Conservation (phyloP, 345 rosid genomes). For the Streptanthus diversifolius region DNA sequence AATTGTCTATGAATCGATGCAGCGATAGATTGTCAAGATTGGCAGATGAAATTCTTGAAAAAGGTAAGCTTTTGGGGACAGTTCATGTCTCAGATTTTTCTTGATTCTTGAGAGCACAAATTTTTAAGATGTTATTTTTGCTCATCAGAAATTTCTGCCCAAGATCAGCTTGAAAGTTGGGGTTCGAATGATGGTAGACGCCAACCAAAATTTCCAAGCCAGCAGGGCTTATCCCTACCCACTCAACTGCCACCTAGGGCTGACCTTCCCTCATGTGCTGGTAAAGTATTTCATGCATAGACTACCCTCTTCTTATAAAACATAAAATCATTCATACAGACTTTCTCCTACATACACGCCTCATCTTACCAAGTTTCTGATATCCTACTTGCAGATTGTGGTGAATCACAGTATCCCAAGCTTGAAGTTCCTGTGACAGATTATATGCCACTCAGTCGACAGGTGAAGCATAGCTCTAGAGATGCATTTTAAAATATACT, state of each 20-base stretch:
- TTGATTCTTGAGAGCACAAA: slow-evolving; percentile 9
- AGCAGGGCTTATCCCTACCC: slow-evolving; percentile 61
- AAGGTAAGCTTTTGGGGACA: slow-evolving; percentile 43
- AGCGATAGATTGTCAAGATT: slow-evolving; percentile 55
- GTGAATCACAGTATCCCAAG: slow-evolving; percentile 67
- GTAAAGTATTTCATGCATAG: slow-evolving; percentile 32
- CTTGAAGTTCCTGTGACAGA: slow-evolving; percentile 67
- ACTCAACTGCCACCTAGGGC: slow-evolving; percentile 87
- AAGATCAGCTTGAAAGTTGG: slow-evolving; percentile 36
- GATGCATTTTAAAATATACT: slow-evolving; percentile 9
- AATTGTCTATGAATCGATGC: slow-evolving; percentile 79
- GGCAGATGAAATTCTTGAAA: slow-evolving; percentile 83
- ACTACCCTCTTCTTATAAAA: background rate
- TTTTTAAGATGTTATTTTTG: background rate
- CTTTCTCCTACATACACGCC: background rate
- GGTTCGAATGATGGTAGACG: slow-evolving; percentile 36
- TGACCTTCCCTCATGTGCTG: slow-evolving; percentile 84
- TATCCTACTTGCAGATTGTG: slow-evolving; percentile 49
- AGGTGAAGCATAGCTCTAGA: slow-evolving; percentile 17
- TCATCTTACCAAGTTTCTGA: slow-evolving; percentile 4
- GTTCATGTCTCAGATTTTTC: background rate
- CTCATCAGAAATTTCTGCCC: slow-evolving; percentile 53
- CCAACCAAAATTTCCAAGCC: slow-evolving; percentile 52
- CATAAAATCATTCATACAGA: background rate
- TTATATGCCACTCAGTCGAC: slow-evolving; percentile 58